phyloP scores from a whole-genome alignment of 352 stramenopile species.

The Pythium rishiriense region DNA sequence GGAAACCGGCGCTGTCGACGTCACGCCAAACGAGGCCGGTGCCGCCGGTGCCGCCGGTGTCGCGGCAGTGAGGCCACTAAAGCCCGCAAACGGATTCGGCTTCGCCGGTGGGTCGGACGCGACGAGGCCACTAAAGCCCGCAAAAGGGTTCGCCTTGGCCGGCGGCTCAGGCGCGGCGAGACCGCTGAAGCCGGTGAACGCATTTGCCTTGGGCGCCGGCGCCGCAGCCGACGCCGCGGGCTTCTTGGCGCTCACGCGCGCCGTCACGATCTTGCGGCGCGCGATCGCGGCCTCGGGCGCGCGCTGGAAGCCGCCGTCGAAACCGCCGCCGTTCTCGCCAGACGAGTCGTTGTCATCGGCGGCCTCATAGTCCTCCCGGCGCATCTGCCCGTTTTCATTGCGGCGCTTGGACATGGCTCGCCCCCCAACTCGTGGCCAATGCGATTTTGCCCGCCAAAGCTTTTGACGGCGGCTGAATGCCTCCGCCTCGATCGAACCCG shows the following conservation, averaged over 20 bases:
- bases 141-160: slow-evolving; percentile 40
- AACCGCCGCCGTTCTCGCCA: slow-evolving; percentile 14
- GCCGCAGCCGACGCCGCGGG: slow-evolving; percentile 7
- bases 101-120: slow-evolving; percentile 12
- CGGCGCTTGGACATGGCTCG: slow-evolving; percentile 75
- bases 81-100: slow-evolving; percentile 16
- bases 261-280: slow-evolving; percentile 82
- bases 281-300: slow-evolving; percentile 68
- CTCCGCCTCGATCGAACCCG: neutral
- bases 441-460: slow-evolving; percentile 15
- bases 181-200: slow-evolving; percentile 68
- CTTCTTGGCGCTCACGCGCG: slow-evolving; percentile 33
- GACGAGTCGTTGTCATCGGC: slow-evolving; percentile 32
- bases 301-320: slow-evolving; percentile 67
- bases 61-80: neutral
- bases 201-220: slow-evolving; percentile 41
- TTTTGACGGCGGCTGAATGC: neutral
- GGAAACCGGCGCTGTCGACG: neutral
- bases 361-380: slow-evolving; percentile 83
- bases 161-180: slow-evolving; percentile 32
- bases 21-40: neutral
- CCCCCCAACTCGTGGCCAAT: neutral
- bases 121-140: slow-evolving; percentile 61
- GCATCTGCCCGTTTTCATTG: slow-evolving; percentile 85
- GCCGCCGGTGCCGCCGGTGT: slow-evolving; percentile 8